A percentile compares a stretch with the other conserved stretches of the same genome.
Evolutionary conservation across 768 basidiomycete species (phyloP).

Genomic region (Gyrodon lividus): DNA sequence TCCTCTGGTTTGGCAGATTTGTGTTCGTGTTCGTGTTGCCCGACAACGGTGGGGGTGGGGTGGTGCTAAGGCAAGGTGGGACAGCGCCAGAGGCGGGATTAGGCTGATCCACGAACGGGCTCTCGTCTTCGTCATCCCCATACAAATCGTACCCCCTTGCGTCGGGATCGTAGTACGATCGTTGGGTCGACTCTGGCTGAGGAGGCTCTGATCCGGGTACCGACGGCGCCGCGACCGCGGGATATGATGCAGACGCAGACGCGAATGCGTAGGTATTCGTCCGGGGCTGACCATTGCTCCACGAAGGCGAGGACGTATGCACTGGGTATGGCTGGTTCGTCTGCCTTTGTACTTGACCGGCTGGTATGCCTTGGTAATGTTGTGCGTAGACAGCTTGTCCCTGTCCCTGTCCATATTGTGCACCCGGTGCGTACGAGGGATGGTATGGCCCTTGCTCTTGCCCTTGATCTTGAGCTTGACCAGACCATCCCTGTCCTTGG

Average conservation of each 20-base stretch:
- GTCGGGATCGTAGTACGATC: constrained; percentile 39
- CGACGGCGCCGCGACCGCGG: too few relatives aligned
- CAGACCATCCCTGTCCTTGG: constrained; percentile 36
- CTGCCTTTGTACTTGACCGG: not conserved
- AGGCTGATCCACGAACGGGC: constrained; percentile 9
- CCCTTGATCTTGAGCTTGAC: constrained; percentile 2
- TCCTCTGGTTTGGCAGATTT: not conserved
- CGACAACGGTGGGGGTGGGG: too few relatives aligned
- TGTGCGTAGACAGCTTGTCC: constrained; percentile 8
- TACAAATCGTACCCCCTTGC: constrained; percentile 29
- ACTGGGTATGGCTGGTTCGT: constrained; percentile 4
- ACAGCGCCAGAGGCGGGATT: not conserved
- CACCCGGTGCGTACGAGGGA: not conserved
- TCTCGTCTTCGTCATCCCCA: constrained; percentile 12
- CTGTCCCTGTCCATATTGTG: too few relatives aligned
- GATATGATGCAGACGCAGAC: too few relatives aligned
- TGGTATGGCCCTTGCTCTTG: constrained; percentile 1
- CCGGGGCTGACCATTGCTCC: constrained; percentile 11
- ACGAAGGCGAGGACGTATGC: constrained; percentile 3
- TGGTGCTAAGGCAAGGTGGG: not conserved
- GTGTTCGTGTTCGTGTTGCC: not conserved
- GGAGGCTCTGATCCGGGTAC: constrained; percentile 6
- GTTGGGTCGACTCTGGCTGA: constrained; percentile 10
- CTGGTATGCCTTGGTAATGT: constrained; percentile 1
- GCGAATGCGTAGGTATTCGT: constrained; percentile 11